Percentiles rank a stretch among this genome's conserved stretches.
Conservation (phyloP, 2,329 filamentous ascomycete species). For the Reticulascus tulasneorum region DNA sequence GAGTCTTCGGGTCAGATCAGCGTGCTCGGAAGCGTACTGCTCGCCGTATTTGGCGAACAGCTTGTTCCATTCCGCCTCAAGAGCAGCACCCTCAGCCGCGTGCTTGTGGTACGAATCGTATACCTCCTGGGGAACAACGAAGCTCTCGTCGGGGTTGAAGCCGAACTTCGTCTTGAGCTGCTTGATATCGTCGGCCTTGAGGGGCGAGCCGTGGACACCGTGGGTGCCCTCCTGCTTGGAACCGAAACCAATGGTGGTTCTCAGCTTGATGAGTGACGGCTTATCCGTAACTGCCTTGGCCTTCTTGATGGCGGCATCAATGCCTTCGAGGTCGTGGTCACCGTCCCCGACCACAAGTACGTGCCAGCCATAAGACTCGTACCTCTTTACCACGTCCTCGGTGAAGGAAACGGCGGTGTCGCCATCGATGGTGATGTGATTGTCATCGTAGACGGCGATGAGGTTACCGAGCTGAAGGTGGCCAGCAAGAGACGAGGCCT, state of each 20-base stretch:
- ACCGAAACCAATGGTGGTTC: constrained; percentile 95
- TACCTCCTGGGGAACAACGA: constrained; percentile 90
- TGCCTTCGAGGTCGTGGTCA: constrained; percentile 80
- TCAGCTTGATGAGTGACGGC: constrained; percentile 94
- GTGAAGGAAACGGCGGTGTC: constrained; percentile 96
- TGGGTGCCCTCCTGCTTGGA: constrained; percentile 90
- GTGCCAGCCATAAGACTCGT: constrained; percentile 98
- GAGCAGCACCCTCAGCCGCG: constrained; percentile 78
- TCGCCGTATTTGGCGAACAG: constrained; percentile 81
- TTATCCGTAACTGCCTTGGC: constrained; percentile 89
- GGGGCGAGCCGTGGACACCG: constrained; percentile 91
- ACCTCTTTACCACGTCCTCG: constrained; percentile 91
- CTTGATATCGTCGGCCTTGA: constrained; percentile 92
- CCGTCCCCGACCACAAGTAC: constrained; percentile 78
- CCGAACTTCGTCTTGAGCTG: constrained; percentile 93
- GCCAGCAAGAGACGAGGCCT: constrained; percentile 88
- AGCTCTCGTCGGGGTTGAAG: constrained; percentile 91
- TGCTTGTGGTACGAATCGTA: constrained; percentile 88
- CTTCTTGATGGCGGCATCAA: constrained; percentile 83
- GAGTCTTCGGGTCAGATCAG: constrained; percentile 77
- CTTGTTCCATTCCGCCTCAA: constrained; percentile 93
- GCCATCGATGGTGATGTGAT: constrained; percentile 94
- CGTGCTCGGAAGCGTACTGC: constrained; percentile 73
- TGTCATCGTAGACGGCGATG: constrained; percentile 96
- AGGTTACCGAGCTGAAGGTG: constrained; percentile 98